Conservation (phyloP, 202 grass and related monocot species). For the Bolboschoenoplectus hybrid region DNA sequence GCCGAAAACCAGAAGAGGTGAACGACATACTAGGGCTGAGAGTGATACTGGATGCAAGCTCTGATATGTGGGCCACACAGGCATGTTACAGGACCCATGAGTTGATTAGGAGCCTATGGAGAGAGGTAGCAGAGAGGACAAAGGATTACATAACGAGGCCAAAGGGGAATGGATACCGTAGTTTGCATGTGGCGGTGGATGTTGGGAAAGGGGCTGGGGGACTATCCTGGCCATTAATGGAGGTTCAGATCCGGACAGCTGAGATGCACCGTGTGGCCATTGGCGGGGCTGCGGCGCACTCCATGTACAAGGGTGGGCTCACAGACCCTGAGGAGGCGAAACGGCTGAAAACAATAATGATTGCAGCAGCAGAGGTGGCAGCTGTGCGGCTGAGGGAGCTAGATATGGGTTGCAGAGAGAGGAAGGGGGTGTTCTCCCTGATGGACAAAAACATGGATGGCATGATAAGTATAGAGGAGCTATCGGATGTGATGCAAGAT, state of each 20-base stretch:
- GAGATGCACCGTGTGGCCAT: slow-evolving; percentile 75
- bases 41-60: slow-evolving; percentile 62
- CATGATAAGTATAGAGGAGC: slow-evolving; percentile 92
- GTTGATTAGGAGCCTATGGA: slow-evolving; percentile 66
- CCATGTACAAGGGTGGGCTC: slow-evolving; percentile 91
- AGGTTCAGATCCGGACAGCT: slow-evolving; percentile 89
- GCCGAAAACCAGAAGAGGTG: slow-evolving; percentile 74
- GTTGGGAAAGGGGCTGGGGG: slow-evolving; percentile 74
- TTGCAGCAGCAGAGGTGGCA: slow-evolving; percentile 83
- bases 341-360: slow-evolving; percentile 72
- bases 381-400: slow-evolving; percentile 76
- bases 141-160: slow-evolving; percentile 81
- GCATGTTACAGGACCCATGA: slow-evolving; percentile 73
- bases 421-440: slow-evolving; percentile 59
- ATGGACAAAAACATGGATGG: slow-evolving; percentile 91
- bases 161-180: slow-evolving; percentile 88
- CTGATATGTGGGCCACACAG: slow-evolving; percentile 44
- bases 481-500: slow-evolving; percentile 89
- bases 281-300: slow-evolving; percentile 89
- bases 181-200: slow-evolving; percentile 84
- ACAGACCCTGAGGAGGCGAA: slow-evolving; percentile 89
- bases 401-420: slow-evolving; percentile 52
- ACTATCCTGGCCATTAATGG: slow-evolving; percentile 65
- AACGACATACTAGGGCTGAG: slow-evolving; percentile 87
- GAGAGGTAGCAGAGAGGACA: slow-evolving; percentile 72